These are phyloP conservation scores for Gonium pectorale DNA, from an alignment of 139 green algal genomes.

Conservation along the genomic window DNA sequence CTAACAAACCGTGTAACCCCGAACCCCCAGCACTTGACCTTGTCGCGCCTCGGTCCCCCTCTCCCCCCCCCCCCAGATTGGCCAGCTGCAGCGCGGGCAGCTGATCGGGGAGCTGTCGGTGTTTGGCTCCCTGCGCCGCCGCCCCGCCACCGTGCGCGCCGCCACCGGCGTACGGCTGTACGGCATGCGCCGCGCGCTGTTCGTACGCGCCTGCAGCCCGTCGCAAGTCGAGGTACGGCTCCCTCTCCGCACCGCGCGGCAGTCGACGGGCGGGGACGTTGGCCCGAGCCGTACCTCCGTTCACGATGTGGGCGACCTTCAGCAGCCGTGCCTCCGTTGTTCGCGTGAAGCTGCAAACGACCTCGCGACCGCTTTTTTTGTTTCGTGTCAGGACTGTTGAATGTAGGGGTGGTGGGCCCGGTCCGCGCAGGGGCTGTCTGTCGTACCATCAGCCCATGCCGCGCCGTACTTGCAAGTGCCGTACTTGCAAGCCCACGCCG, in stretches of 20 bases:
- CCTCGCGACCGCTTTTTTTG: no score
- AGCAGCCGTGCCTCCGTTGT: no score
- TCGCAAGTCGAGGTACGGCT: background rate
- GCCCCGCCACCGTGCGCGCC: background rate
- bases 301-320: no score
- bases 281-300: background rate
- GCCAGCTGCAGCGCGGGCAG: background rate
- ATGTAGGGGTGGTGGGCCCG: no score
- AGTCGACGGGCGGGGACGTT: background rate
- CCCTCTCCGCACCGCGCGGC: background rate
- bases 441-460: no score
- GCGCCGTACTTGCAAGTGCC: no score
- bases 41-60: background rate
- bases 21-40: no score
- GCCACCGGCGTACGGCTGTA: background rate
- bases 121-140: conserved; percentile 7
- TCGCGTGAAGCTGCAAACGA: background rate
- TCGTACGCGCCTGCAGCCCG: background rate
- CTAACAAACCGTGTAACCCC: background rate
- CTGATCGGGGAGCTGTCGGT: conserved; percentile 18
- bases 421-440: no score
- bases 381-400: no score
- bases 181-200: background rate
- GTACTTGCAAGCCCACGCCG: no score
- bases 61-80: background rate